Conservation (phyloP, 768 basidiomycete species). For the Tricholomella constricta region DNA sequence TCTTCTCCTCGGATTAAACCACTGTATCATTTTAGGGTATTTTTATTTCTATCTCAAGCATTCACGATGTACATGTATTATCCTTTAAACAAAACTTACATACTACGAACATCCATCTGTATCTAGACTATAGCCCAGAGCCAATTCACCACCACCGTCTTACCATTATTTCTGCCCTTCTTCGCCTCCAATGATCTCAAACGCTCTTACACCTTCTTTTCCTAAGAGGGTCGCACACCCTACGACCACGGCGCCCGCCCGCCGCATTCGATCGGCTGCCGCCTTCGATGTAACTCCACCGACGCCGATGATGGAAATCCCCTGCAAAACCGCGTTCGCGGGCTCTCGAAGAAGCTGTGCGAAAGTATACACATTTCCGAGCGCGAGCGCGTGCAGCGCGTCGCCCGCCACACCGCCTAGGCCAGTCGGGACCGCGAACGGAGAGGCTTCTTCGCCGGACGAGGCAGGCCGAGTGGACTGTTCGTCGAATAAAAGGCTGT, state of each 20-base stretch:
- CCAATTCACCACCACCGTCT: background rate
- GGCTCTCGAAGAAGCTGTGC: conserved; percentile 46
- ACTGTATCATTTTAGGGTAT: conserved; percentile 17
- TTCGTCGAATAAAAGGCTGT: conserved; percentile 61
- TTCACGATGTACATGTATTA: conserved; percentile 7
- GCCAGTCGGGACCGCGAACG: conserved; percentile 63
- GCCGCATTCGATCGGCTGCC: conserved; percentile 67
- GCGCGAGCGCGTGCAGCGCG: conserved; percentile 68
- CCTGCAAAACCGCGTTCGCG: conserved; percentile 38
- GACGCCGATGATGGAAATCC: conserved; percentile 72
- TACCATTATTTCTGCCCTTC: background rate
- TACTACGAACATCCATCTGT: background rate
- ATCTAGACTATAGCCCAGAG: background rate
- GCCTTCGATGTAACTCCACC: conserved; percentile 73
- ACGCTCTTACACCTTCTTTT: conserved; percentile 53
- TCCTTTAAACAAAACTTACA: conserved; percentile 1
- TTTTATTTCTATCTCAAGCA: conserved; percentile 11
- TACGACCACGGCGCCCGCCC: conserved; percentile 72
- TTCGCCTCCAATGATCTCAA: conserved; percentile 41
- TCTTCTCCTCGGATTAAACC: background rate
- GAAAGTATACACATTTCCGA: conserved; percentile 78
- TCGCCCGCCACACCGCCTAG: conserved; percentile 81
- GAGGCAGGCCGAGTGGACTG: conserved; percentile 33
- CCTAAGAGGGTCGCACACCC: conserved; percentile 60
- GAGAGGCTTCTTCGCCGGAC: conserved; percentile 9